Base-by-base conservation (phyloP, 225 moss, liverwort and hornwort genomes). In the Asterella californica region DNA sequence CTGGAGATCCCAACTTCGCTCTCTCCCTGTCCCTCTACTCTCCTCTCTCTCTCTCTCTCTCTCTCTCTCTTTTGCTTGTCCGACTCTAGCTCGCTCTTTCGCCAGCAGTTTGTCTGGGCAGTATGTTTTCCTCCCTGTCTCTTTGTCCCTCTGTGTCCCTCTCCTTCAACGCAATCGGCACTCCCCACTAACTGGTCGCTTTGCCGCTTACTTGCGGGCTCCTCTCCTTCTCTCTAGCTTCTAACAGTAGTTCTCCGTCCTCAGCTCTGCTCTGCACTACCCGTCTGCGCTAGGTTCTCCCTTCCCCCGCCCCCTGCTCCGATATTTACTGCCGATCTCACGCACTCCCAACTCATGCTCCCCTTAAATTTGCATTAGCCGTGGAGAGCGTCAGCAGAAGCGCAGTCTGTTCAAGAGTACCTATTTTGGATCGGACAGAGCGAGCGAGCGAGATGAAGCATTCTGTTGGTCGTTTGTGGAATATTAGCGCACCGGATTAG, bases 261-360 rank as follows among this genome's bases (percentile, higher is more conserved):
- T 74, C 74, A 45, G 70, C 70, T 70, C 34, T 48, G 68, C 46
- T 49, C 48, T 21, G 27, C 72, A 2, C 70, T 37, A 70, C n/a
- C 48, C 47, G 37, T 72, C 72, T 8, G 21, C 49, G 46, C 15
- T 72, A 46, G 37, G 70, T 47, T 29, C 22, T 52, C 52, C 17
- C 52, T 48, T 6, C 48, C 11, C 34, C 73, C 50, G 10, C 27
- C 10, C 42, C 46, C 21, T 77, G 77, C 30, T 77, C 77, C 77
- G 77, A 29, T 64, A 27, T 63, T 61, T 38, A 10, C 77, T 77
- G 77, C 77, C 62, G 25, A 45, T 27, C n/a, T 62, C 21, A 32
- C 61, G 76, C 76, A 60, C n/a, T 22, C 77, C 29, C 77, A 77
- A 62, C 77, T 62, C 61, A 77, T 27, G 45, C 77, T 47, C 42